Percentiles rank a stretch among this genome's conserved stretches.
Conservation (phyloP, 768 basidiomycete species). For the Royoungia palumana region DNA sequence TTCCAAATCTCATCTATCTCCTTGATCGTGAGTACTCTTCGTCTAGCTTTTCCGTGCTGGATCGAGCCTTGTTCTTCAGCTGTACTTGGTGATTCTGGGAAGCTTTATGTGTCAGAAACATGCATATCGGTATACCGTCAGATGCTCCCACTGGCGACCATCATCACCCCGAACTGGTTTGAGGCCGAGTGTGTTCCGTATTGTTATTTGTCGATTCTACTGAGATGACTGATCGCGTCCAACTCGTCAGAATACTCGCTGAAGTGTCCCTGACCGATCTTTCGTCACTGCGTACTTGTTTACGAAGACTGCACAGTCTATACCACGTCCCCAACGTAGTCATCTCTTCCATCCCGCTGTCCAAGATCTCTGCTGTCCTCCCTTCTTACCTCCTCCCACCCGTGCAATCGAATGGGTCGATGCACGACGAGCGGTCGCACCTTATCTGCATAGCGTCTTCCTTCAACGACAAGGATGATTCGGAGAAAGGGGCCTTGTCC, state of each 20-base stretch:
- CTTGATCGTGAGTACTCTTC: slow-evolving; percentile 72
- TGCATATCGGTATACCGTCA: slow-evolving; percentile 84
- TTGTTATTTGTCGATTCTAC: not conserved
- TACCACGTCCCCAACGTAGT: slow-evolving; percentile 83
- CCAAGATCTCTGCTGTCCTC: slow-evolving; percentile 56
- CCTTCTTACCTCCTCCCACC: slow-evolving; percentile 43
- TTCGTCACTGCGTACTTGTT: slow-evolving; percentile 60
- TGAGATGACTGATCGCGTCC: not conserved
- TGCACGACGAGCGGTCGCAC: slow-evolving; percentile 36
- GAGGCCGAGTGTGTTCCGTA: slow-evolving; percentile 74
- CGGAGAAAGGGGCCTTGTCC: slow-evolving; percentile 25
- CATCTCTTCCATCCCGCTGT: slow-evolving; percentile 82
- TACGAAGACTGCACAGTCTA: slow-evolving; percentile 70
- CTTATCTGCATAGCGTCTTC: slow-evolving; percentile 84
- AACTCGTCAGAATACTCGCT: slow-evolving; percentile 62
- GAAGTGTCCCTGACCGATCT: slow-evolving; percentile 64
- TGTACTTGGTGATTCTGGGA: slow-evolving; percentile 91
- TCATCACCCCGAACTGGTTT: slow-evolving; percentile 98
- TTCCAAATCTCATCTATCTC: slow-evolving; percentile 72
- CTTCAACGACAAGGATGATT: slow-evolving; percentile 20
- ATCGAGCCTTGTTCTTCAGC: slow-evolving; percentile 43
- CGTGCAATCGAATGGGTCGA: not conserved
- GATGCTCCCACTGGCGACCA: slow-evolving; percentile 78
- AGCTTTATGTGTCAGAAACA: slow-evolving; percentile 82
- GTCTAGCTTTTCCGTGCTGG: not conserved